A percentile compares a stretch with the other conserved stretches of the same genome.
Evolutionary conservation across 805 yeast genomes (phyloP).

Genomic region (Lachancea mirantina): DNA sequence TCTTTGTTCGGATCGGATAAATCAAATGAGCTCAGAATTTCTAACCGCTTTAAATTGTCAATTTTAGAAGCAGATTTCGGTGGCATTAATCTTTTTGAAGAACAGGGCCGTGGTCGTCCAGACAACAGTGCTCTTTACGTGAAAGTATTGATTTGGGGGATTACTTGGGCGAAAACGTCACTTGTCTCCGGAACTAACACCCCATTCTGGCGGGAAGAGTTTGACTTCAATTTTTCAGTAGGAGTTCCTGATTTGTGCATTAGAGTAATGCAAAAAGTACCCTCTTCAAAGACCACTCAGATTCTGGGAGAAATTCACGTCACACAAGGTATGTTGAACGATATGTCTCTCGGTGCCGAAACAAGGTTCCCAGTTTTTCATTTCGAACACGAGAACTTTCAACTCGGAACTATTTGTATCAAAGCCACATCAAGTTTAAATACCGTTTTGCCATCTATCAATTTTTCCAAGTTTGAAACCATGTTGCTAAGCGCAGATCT

Average conservation of each 20-base stretch:
- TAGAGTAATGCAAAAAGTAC: constrained; percentile 33
- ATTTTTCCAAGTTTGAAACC: constrained; percentile 56
- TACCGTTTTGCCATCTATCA: constrained; percentile 51
- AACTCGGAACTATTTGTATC: constrained; percentile 52
- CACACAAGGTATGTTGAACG: constrained; percentile 21
- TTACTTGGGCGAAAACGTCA: constrained; percentile 74
- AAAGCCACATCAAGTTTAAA: constrained; percentile 45
- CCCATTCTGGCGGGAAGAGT: constrained; percentile 83
- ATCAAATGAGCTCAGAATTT: constrained; percentile 41
- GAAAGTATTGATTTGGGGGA: constrained; percentile 65
- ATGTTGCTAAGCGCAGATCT: constrained; percentile 50
- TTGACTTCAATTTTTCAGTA: constrained; percentile 51
- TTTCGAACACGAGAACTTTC: constrained; percentile 30
- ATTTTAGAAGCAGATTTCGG: constrained; percentile 60
- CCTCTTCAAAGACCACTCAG: constrained; percentile 30
- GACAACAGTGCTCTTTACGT: constrained; percentile 49
- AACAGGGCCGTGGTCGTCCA: constrained; percentile 7
- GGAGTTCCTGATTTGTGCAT: constrained; percentile 46
- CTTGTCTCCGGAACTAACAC: constrained; percentile 40
- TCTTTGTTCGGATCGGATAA: constrained; percentile 23
- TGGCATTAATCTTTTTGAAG: constrained; percentile 8
- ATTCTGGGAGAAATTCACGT: constrained; percentile 46
- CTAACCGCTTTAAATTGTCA: constrained; percentile 48
- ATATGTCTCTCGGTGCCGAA: constrained; percentile 20
- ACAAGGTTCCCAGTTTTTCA: constrained; percentile 41